phyloP scores from a whole-genome alignment of 2,329 filamentous ascomycete species.

The Beauveria asiatica region DNA sequence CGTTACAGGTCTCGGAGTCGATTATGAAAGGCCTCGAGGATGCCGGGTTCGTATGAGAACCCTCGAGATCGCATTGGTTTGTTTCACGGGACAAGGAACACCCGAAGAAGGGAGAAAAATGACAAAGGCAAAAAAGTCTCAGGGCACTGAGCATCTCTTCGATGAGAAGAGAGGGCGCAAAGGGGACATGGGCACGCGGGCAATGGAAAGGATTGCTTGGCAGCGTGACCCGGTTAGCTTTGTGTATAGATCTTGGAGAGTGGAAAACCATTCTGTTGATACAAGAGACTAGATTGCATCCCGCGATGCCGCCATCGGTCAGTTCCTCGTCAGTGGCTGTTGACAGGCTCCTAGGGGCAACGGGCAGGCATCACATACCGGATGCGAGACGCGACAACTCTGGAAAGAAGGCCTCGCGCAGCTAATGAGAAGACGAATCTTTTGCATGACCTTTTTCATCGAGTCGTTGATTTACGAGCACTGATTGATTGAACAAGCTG shows the following conservation, averaged over 20 bases:
- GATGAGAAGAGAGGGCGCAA: constrained; percentile 25
- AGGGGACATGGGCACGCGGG: constrained; percentile 15
- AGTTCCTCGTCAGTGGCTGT: background rate
- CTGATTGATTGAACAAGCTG: background rate
- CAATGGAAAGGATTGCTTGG: constrained; percentile 14
- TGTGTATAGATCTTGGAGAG: constrained; percentile 37
- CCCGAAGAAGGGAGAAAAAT: background rate
- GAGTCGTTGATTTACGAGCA: background rate
- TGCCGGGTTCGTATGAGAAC: constrained; percentile 30
- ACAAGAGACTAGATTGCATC: constrained; percentile 8
- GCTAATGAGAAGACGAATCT: constrained; percentile 2
- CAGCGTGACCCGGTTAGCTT: constrained; percentile 21
- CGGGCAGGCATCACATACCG: background rate
- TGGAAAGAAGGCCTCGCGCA: background rate
- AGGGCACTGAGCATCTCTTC: constrained; percentile 26
- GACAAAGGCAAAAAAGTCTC: constrained; percentile 18
- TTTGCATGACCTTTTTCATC: background rate
- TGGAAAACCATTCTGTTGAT: constrained; percentile 29
- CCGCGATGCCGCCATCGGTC: background rate
- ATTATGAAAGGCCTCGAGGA: constrained; percentile 30
- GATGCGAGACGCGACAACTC: background rate
- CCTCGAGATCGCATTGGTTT: background rate
- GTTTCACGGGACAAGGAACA: background rate
- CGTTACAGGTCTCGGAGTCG: constrained; percentile 26
- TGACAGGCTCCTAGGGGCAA: background rate